These are phyloP conservation scores for Lasiosphaeris hirsuta DNA, from an alignment of 495 filamentous ascomycete genomes.

Conservation along the genomic window DNA sequence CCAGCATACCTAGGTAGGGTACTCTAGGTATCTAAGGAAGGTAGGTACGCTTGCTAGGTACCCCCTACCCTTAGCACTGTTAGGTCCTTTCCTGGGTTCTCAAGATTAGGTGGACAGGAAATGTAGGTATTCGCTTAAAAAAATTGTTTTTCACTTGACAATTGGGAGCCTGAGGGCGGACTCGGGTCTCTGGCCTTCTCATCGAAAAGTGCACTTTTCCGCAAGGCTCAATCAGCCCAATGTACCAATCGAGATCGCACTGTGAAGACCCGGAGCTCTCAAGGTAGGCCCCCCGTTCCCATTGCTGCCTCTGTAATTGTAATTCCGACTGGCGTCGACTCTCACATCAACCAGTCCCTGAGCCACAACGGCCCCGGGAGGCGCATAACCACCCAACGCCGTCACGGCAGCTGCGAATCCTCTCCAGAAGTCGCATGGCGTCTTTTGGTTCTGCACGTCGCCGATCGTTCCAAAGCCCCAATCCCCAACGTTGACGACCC, in stretches of 20 bases:
- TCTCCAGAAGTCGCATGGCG: conserved; percentile 38
- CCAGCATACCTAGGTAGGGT: too few species aligned
- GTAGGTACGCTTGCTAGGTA: too few species aligned
- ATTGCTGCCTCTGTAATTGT: conserved; percentile 23
- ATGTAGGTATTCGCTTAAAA: too few species aligned
- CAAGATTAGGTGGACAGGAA: too few species aligned
- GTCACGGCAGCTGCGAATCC: conserved; percentile 34
- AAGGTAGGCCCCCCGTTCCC: not conserved
- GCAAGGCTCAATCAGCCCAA: not conserved
- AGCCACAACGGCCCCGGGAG: conserved; percentile 25
- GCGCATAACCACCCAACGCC: conserved; percentile 35
- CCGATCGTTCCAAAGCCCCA: conserved; percentile 32
- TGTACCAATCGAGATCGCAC: not conserved
- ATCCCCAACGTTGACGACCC: conserved; percentile 36
- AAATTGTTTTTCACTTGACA: too few species aligned
- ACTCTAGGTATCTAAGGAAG: too few species aligned
- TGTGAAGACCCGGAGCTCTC: too few species aligned
- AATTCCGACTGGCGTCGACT: conserved; percentile 21
- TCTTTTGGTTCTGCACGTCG: conserved; percentile 32
- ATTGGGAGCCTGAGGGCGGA: too few species aligned
- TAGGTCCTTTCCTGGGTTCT: too few species aligned
- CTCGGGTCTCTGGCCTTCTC: too few species aligned
- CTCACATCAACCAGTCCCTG: conserved; percentile 13
- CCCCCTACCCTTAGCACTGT: too few species aligned
- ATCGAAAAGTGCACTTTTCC: too few species aligned